phyloP scores from a whole-genome alignment of 2,329 filamentous ascomycete genomes.

The Paecilomyces formosus region DNA sequence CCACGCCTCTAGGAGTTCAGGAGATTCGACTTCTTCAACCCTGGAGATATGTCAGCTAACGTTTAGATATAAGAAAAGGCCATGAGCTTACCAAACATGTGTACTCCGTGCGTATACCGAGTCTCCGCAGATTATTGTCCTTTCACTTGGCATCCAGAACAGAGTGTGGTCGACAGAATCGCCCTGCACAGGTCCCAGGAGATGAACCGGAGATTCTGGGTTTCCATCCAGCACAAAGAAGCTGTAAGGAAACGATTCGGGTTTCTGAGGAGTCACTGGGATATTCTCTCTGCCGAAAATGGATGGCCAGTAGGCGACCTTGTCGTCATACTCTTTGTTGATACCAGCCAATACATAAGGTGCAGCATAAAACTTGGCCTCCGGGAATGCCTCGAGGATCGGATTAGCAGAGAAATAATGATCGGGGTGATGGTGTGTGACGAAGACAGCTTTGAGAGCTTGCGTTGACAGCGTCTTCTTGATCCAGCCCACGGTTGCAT shows the following conservation, averaged over 20 bases:
- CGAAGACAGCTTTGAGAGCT: constrained; percentile 22
- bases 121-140: constrained; percentile 20
- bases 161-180: constrained; percentile 22
- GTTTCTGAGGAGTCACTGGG: constrained; percentile 16
- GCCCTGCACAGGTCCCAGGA: constrained; percentile 25
- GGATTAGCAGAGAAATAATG: constrained; percentile 25
- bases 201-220: constrained; percentile 13
- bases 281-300: constrained; percentile 20
- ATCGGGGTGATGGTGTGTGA: constrained; percentile 29
- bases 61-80: not conserved
- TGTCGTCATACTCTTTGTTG: constrained; percentile 26
- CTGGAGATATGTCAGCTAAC: not conserved
- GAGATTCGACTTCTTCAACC: constrained; percentile 21
- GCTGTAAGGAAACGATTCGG: constrained; percentile 16
- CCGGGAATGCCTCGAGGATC: constrained; percentile 20
- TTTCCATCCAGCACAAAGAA: constrained; percentile 22
- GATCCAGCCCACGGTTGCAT: constrained; percentile 19
- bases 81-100: constrained; percentile 18
- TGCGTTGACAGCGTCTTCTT: constrained; percentile 12
- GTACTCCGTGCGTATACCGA: constrained; percentile 22
- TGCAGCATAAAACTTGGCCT: constrained; percentile 14
- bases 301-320: constrained; percentile 22
- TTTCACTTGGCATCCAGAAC: constrained; percentile 22
- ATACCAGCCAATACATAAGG: constrained; percentile 23
- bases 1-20: constrained; percentile 18